Evolutionary conservation across 805 yeast species (phyloP), one percentile per base, ranked within the genome.

Genomic region (Lipomyces spencermartinsiae): DNA sequence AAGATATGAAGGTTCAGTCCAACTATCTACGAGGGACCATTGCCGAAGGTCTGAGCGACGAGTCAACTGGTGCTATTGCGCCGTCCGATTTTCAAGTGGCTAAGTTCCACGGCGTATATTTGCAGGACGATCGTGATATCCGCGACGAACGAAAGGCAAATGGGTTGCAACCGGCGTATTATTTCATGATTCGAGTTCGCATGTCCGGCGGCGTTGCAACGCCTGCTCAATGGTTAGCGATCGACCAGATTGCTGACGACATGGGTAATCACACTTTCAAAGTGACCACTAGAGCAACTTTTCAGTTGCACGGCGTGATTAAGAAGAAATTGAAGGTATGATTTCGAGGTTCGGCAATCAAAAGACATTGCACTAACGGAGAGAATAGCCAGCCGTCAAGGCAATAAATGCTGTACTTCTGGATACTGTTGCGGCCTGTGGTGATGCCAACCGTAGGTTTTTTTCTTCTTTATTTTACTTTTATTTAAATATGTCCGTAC

Each of bases 51-150:
- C 84, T 94, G 69, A 76, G 78, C 65, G 98, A 94, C 78, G 84
- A 85, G 66, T 83, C 92, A 2, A 94, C 98, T 9, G 97, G 98
- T 71, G 93, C 97, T 14, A 90, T 94, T 73, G 85, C 90, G 72
- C 94, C 97, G 14, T 86, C 86, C 67, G 98, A 93, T 80, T 97
- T 92, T 81, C 98, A 93, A 80, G 80, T 94, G 79, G 93, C 98
- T 72, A 94, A 94, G 81, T 94, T 94, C 86, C 98, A 94, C 80
- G 98, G 98, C 81, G 92, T 92, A 73, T 94, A 94, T 79, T 92
- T 94, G 97, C 98, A 94, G 83, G 98, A 94, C 80, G 98, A 94
- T 78, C 91, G 98, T 83, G 98, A 94, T 80, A 83, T 94, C 68
- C 87, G 98, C 79, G 98, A 93, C 65, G 90, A 91, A 74, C 89